Evolutionary conservation across 805 yeast genomes (phyloP), one percentile per base, ranked within the genome.

Genomic region (Lachancea meyersii): DNA sequence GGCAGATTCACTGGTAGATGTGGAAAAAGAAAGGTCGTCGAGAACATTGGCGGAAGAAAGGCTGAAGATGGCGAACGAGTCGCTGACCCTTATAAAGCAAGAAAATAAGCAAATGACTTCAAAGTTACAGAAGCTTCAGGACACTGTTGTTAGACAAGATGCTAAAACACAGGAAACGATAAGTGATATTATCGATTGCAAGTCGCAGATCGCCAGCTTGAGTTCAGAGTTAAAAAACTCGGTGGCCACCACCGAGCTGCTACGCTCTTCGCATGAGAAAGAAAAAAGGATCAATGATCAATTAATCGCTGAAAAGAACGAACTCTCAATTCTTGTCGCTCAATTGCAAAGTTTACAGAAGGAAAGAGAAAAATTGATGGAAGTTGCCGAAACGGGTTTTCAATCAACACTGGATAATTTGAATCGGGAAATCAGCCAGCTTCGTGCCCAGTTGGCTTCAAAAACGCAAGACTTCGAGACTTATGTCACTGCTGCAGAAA

Each of bases 261-360:
- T 78, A 70, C 61, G 67, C 31, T 54, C 75, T 0, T 53, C 73
- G 11, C 80, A 79, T 48, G 58, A 64, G 14, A 65, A 82, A 9
- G 58, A 84, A 23, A 65, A 71, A 24, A 63, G 65, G 11, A 86
- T 83, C 47, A 70, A 79, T 32, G 62, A 65, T 6, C 72, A 68
- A 22, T 61, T 84, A 43, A 64, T 70, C 35, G 70, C 71, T 2
- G 95, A 87, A 54, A 79, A 76, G 51, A 60, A 72, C 5, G 71
- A 76, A 40, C 64, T 86, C 31, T 79, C 73, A 50, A 71, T 75
- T 3, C 67, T 80, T 45, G 71, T 84, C 8, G 59, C 73, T 6
- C 81, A 74, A 51, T 63, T 86, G 35, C 91, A 85, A 59, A 54
- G 77, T 2, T 55, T 77, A 31, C 77, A 78, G 43, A 70, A 70